A percentile compares a stretch with the other conserved stretches of the same genome.
Evolutionary conservation across 2,329 filamentous ascomycete species (phyloP).

Genomic region (Dothiorella sarmentorum): DNA sequence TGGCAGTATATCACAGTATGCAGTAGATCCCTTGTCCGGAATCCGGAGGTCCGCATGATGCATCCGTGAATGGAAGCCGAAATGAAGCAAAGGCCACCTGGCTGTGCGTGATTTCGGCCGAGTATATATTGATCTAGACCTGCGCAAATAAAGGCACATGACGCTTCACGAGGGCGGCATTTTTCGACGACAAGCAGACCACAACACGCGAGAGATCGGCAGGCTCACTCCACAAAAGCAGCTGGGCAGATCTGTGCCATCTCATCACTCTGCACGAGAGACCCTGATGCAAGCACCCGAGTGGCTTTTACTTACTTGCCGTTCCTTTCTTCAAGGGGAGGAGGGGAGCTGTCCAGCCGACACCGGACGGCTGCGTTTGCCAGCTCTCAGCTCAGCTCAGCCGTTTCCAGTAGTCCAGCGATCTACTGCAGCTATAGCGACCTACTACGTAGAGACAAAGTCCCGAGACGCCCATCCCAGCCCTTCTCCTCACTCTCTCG

Average conservation of each 20-base stretch:
- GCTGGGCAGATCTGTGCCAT: neutral
- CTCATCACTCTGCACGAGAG: neutral
- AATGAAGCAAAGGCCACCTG: neutral
- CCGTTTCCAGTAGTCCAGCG: neutral
- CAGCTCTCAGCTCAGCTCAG: neutral
- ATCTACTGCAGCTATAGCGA: too few relatives aligned
- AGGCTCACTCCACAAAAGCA: neutral
- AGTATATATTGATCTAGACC: slow-evolving; percentile 7
- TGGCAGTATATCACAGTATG: too few relatives aligned
- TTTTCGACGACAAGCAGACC: slow-evolving; percentile 8
- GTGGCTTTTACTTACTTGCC: neutral
- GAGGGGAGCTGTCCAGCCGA: too few relatives aligned
- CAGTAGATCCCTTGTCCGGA: too few relatives aligned
- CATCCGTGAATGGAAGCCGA: neutral
- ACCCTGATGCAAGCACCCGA: neutral
- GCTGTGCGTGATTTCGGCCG: slow-evolving; percentile 3
- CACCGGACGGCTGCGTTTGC: neutral
- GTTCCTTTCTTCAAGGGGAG: too few relatives aligned
- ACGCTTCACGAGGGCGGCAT: slow-evolving; percentile 1
- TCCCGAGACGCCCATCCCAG: too few relatives aligned
- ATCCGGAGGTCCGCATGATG: too few relatives aligned
- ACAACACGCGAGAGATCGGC: slow-evolving; percentile 13
- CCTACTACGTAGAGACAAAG: too few relatives aligned
- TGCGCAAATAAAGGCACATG: slow-evolving; percentile 7
- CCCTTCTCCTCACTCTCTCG: neutral